phyloP scores from a whole-genome alignment of 371 early-diverging fungal genomes.

The Blakeslea trispora region DNA sequence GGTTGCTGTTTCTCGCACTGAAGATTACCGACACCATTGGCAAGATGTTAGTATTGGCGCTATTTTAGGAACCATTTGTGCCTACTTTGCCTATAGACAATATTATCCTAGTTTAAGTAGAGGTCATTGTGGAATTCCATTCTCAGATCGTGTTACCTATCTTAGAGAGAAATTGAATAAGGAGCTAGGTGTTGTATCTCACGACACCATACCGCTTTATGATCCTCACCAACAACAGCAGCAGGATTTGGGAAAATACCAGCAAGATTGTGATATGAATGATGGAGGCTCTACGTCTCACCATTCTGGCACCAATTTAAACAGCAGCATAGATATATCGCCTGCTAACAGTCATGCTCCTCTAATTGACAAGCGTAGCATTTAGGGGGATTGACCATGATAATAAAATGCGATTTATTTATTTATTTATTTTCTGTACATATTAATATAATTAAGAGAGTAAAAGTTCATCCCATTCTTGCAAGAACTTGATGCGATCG shows the following conservation, averaged over 20 bases:
- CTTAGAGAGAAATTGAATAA: not conserved
- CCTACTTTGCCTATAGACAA: conserved; percentile 69
- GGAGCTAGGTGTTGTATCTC: not conserved
- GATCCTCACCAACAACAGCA: not conserved
- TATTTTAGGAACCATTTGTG: conserved; percentile 53
- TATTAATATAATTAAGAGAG: not conserved
- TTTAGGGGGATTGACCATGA: not conserved
- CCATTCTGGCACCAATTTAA: not conserved
- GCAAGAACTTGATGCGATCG: conserved; percentile 5
- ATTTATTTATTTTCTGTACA: too few species aligned
- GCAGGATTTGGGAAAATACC: not conserved
- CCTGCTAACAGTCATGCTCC: not conserved
- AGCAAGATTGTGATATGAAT: not conserved
- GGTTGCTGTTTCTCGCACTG: conserved; percentile 71
- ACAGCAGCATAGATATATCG: not conserved
- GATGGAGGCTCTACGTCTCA: not conserved
- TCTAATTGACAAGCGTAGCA: not conserved
- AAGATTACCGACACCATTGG: conserved; percentile 86
- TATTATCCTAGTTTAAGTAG: conserved; percentile 56
- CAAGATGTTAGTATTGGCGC: conserved; percentile 76
- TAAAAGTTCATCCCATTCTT: conserved; percentile 16
- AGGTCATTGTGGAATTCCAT: conserved; percentile 12
- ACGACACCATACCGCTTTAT: too few species aligned
- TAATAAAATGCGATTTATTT: too few species aligned
- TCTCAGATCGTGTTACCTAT: conserved; percentile 6